A percentile compares a stretch with the other conserved stretches of the same genome.
phyloP scores from a whole-genome alignment of 352 stramenopile genomes.

The Pythium brassicae region DNA sequence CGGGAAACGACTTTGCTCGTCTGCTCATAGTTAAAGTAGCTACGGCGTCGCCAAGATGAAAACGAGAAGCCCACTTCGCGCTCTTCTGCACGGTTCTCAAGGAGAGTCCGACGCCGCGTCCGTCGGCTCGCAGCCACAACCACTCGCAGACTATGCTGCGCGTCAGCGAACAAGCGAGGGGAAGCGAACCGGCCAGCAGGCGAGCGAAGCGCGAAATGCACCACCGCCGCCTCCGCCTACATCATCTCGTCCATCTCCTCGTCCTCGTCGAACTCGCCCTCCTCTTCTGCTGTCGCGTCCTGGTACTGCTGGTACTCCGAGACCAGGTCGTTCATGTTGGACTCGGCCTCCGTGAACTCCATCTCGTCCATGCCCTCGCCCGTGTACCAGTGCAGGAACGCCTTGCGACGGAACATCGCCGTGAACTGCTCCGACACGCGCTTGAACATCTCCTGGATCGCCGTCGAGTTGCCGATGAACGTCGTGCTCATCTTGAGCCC shows the following conservation, averaged over 20 bases:
- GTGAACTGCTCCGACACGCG: conserved; percentile 99
- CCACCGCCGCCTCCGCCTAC: conserved; percentile 50
- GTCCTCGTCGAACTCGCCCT: conserved; percentile 96
- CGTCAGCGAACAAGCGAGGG: conserved; percentile 23
- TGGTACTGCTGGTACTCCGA: conserved; percentile 99
- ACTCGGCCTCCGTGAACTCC: conserved; percentile 99
- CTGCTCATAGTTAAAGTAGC: conserved; percentile 63
- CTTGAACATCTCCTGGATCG: conserved; percentile 99
- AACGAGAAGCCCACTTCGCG: conserved; percentile 30
- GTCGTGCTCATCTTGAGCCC: conserved; percentile 98
- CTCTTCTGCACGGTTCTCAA: conserved; percentile 48
- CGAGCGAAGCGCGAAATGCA: background rate
- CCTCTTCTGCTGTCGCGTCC: conserved; percentile 98
- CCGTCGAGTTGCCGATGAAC: conserved; percentile 99
- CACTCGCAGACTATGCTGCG: background rate
- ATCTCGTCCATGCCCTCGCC: conserved; percentile 99
- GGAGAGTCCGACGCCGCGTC: conserved; percentile 25
- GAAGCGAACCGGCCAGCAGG: background rate
- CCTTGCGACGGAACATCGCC: conserved; percentile 99
- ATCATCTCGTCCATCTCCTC: conserved; percentile 94
- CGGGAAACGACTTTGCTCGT: conserved; percentile 42
- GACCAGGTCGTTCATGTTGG: conserved; percentile 99
- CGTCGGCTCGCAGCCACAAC: background rate
- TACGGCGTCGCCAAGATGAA: conserved; percentile 35
- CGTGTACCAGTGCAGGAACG: conserved; percentile 99